phyloP scores from a whole-genome alignment of 306 rosid species.

The Castanea crenata region DNA sequence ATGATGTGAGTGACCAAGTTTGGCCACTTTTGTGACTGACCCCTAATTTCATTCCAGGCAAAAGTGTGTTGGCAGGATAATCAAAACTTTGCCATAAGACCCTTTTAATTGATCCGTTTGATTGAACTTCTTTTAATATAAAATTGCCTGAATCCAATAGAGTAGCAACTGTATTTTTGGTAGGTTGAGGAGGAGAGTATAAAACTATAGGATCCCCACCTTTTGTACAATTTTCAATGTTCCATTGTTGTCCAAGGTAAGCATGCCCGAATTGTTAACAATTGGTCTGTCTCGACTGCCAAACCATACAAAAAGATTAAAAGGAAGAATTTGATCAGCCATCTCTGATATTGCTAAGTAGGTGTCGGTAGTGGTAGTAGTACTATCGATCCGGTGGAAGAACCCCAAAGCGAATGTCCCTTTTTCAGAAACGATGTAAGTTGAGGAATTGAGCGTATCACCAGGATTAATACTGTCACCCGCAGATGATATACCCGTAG shows the following conservation, averaged over 20 bases:
- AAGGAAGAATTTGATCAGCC: too few relatives aligned
- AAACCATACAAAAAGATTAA: too few relatives aligned
- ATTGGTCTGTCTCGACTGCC: too few relatives aligned
- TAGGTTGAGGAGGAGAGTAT: neutral
- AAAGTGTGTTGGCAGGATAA: slow-evolving; percentile 1
- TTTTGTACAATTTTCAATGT: neutral
- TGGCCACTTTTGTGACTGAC: neutral
- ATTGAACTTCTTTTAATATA: slow-evolving; percentile 2
- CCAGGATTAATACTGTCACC: too few relatives aligned
- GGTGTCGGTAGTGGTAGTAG: too few relatives aligned
- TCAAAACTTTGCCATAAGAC: slow-evolving; percentile 20
- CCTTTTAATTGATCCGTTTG: neutral
- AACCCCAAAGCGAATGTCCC: too few relatives aligned
- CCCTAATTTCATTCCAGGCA: slow-evolving; percentile 12
- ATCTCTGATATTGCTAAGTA: too few relatives aligned
- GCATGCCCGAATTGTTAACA: too few relatives aligned
- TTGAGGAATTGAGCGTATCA: too few relatives aligned
- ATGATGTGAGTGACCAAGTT: neutral
- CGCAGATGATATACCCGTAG: too few relatives aligned
- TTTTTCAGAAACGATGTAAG: too few relatives aligned
- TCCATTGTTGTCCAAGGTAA: neutral
- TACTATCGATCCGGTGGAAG: too few relatives aligned
- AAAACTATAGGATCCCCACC: neutral
- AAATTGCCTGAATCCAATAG: slow-evolving; percentile 11
- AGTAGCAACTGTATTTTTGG: neutral